Conservation (phyloP, 441 rosid species). For the Pelargonium myrrhifolium region DNA sequence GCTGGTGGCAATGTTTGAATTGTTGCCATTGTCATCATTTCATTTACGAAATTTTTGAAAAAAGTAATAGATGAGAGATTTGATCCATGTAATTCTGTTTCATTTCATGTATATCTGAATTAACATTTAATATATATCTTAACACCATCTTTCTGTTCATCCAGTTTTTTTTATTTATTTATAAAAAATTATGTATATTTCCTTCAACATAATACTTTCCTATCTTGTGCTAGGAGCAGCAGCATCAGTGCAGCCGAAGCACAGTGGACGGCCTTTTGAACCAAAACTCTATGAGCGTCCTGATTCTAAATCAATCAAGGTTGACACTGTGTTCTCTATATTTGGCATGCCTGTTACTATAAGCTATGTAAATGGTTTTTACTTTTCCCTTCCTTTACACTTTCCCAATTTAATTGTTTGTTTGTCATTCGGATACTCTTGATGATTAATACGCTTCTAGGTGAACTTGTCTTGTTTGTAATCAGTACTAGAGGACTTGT, state of each 20-base stretch:
- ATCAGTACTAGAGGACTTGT: not conserved
- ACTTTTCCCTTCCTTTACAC: not conserved
- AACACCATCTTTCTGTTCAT: not conserved
- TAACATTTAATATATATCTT: not conserved
- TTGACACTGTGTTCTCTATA: slow-evolving; percentile 30
- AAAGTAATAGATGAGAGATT: not conserved
- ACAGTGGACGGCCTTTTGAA: slow-evolving; percentile 45
- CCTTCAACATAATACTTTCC: slow-evolving; percentile 8
- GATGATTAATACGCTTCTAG: not conserved
- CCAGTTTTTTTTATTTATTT: not conserved
- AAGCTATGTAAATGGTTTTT: not conserved
- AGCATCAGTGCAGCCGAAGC: slow-evolving; percentile 47
- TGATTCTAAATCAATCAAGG: slow-evolving; percentile 54
- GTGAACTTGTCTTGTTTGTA: not conserved
- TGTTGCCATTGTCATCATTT: too few species aligned
- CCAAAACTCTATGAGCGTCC: slow-evolving; percentile 56
- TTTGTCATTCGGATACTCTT: not conserved
- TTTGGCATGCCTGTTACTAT: not conserved
- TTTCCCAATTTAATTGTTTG: not conserved
- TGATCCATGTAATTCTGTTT: not conserved
- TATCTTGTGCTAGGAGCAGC: slow-evolving; percentile 27
- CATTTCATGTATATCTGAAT: not conserved
- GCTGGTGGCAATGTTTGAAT: not conserved
- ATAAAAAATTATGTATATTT: not conserved
- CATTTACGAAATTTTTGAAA: not conserved